These are phyloP conservation scores for Venturia oleaginea DNA, from an alignment of 2,329 filamentous ascomycete genomes.

Conservation along the genomic window DNA sequence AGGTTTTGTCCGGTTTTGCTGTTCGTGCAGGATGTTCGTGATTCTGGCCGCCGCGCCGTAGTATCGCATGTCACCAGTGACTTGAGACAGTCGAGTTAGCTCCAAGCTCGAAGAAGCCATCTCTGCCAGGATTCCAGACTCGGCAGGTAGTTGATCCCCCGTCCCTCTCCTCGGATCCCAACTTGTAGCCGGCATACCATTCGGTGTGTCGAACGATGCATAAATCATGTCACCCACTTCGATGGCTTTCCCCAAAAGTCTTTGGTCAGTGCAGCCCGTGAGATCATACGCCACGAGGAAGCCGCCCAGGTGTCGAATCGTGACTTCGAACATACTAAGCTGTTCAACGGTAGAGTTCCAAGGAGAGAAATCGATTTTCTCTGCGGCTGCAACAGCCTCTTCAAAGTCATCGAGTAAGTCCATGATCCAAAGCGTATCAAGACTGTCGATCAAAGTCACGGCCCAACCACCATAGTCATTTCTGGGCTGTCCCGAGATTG, in stretches of 20 bases:
- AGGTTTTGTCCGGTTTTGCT: constrained; percentile 61
- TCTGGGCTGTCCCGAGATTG: constrained; percentile 42
- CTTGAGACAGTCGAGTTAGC: constrained; percentile 79
- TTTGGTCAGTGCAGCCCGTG: constrained; percentile 57
- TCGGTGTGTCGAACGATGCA: constrained; percentile 81
- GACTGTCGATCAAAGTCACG: constrained; percentile 54
- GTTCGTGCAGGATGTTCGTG: constrained; percentile 66
- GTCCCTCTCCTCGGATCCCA: constrained; percentile 47
- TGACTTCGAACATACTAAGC: constrained; percentile 89
- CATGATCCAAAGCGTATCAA: constrained; percentile 81
- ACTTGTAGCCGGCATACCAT: constrained; percentile 79
- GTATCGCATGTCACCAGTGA: constrained; percentile 73
- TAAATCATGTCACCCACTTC: constrained; percentile 75
- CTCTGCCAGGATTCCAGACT: constrained; percentile 44
- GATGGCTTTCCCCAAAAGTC: constrained; percentile 67
- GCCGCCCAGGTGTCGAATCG: constrained; percentile 84
- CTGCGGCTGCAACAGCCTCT: constrained; percentile 61
- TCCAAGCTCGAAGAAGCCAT: constrained; percentile 75
- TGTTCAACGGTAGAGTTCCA: constrained; percentile 47
- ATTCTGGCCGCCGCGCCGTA: constrained; percentile 86
- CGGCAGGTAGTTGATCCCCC: constrained; percentile 31
- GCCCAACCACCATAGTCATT: constrained; percentile 59
- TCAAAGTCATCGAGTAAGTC: constrained; percentile 70
- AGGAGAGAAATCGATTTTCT: constrained; percentile 72
- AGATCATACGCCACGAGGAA: constrained; percentile 81